Percentiles rank a stretch among this genome's conserved stretches.
Conservation (phyloP, 345 rosid species). For the Fremontodendron californicum region DNA sequence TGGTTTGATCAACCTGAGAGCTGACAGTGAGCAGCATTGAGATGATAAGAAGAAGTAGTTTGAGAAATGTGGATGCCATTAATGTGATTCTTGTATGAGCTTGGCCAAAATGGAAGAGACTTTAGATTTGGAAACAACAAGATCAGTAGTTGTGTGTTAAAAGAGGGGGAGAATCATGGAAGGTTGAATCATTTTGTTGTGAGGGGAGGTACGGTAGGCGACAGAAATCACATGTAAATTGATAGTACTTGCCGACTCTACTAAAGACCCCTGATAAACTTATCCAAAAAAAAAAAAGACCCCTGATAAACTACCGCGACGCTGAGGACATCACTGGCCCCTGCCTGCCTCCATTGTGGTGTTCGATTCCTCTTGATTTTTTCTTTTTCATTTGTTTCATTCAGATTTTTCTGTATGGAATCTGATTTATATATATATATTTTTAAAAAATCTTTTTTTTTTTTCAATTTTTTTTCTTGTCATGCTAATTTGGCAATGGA, state of each 20-base stretch:
- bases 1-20: not conserved
- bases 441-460: no score
- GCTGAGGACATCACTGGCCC: not conserved
- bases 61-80: constrained; percentile 16
- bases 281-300: no score
- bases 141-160: not conserved
- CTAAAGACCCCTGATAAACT: no score
- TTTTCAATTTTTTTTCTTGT: no score
- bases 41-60: not conserved
- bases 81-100: not conserved
- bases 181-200: not conserved
- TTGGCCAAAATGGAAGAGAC: not conserved
- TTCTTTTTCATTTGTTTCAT: no score
- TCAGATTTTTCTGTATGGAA: no score
- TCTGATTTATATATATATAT: no score
- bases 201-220: not conserved
- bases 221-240: constrained; percentile 24
- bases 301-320: not conserved
- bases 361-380: constrained; percentile 8
- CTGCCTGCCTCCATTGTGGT: constrained; percentile 11
- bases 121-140: not conserved
- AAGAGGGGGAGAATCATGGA: not conserved
- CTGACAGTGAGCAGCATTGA: not conserved
- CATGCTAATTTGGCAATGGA: no score
- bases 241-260: constrained; percentile 11